Base-by-base conservation (phyloP, 768 basidiomycete genomes). In the Trametes coccinea region DNA sequence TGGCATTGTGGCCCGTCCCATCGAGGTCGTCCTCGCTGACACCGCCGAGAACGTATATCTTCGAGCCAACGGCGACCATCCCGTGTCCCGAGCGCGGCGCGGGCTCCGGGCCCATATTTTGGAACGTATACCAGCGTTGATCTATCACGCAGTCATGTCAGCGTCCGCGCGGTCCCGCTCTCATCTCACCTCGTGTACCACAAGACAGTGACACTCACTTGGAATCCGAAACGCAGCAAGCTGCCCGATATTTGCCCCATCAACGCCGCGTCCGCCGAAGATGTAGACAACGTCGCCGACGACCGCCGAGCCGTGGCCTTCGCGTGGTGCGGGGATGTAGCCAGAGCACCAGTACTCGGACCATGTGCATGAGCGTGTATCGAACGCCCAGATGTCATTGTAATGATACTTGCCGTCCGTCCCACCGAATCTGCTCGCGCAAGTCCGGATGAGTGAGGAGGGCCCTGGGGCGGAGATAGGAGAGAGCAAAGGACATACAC, bases 381-480 rank as follows among this genome's bases (percentile, higher is more conserved):
- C 92, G 74, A 90, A 98, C 3, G 86, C 81, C 96, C 96, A 98
- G 8, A 93, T 96, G 72, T 98, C 96, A 74, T 97, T 98, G 77
- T 98, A 98, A 72, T 97, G 95, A 74, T 89, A 97, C 72, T 88
- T 85, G n/a, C 94, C 94, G 71, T 98, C 96, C n/a, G 96, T 98
- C 50, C 96, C 96, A 34, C 96, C 96, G 67, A 98, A 98, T 43
- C 91, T 94, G 64, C 30, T 37, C 41, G 33, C 30, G 16, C 43
- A 49, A 22, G 49, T 22, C 29, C 10, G 34, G 34, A 6, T 13
- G 2, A 34, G 46, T 17, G 29, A 30, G 60, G n/a, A 9, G 47
- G 31, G 43, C 33, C 60, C 1, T 43, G 5, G 0, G 31, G n/a
- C 14, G 3, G 45, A 37, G 31, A 41, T 37, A n/a, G 41, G 13